phyloP scores from a whole-genome alignment of 2,329 filamentous ascomycete species.

The Neurospora sp. region DNA sequence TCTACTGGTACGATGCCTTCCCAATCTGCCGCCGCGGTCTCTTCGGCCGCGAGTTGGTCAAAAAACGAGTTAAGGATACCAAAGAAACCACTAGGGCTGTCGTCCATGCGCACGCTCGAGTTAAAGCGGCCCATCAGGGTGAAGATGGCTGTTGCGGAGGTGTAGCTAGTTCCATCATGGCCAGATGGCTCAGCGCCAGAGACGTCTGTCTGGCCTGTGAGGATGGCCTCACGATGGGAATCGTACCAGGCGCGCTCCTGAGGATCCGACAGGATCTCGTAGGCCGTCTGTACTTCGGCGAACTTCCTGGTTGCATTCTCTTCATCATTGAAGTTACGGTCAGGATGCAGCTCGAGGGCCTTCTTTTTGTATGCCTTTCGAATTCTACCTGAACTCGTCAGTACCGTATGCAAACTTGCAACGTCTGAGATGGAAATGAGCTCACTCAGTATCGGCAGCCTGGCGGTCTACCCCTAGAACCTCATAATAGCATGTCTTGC shows the following conservation, averaged over 20 bases:
- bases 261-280: conserved; percentile 90
- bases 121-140: conserved; percentile 73
- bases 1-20: conserved; percentile 49
- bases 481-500: conserved; percentile 77
- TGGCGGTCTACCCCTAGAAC: conserved; percentile 63
- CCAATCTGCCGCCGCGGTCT: conserved; percentile 64
- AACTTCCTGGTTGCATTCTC: conserved; percentile 78
- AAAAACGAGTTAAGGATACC: conserved; percentile 70
- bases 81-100: conserved; percentile 76
- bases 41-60: conserved; percentile 69
- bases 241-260: conserved; percentile 98
- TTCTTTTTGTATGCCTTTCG: conserved; percentile 89
- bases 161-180: conserved; percentile 57
- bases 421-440: background rate
- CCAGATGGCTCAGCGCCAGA: conserved; percentile 25
- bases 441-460: conserved; percentile 74
- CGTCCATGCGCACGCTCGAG: conserved; percentile 66
- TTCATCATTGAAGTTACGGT: conserved; percentile 81
- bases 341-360: conserved; percentile 87
- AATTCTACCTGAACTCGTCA: conserved; percentile 48
- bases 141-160: conserved; percentile 71
- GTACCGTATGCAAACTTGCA: background rate
- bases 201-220: conserved; percentile 51
- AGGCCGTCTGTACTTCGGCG: conserved; percentile 84
- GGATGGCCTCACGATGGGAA: conserved; percentile 77